Evolutionary conservation across 352 stramenopile genomes (phyloP).

Genomic region (Phytophthora hybrid): DNA sequence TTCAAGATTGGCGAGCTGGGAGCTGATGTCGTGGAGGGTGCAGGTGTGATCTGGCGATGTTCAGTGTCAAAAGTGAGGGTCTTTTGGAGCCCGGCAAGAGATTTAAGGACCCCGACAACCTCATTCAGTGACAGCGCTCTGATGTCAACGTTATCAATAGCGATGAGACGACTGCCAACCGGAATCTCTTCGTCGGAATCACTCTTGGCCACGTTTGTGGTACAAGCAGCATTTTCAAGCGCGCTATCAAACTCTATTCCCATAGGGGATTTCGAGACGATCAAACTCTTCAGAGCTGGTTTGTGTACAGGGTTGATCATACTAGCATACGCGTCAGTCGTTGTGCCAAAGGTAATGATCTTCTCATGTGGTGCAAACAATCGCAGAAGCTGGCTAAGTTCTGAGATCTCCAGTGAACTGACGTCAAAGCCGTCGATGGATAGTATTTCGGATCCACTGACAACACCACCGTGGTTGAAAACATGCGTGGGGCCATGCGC

Average conservation of each 20-base stretch:
- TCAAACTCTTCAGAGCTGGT: slow-evolving; percentile 22
- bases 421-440: slow-evolving; percentile 63
- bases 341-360: slow-evolving; percentile 68
- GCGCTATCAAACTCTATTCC: slow-evolving; percentile 47
- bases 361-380: slow-evolving; percentile 53
- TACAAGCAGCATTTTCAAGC: slow-evolving; percentile 20
- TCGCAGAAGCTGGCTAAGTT: slow-evolving; percentile 53
- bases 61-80: slow-evolving; percentile 52
- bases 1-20: not conserved
- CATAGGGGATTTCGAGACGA: slow-evolving; percentile 34
- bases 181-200: slow-evolving; percentile 38
- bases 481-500: slow-evolving; percentile 45
- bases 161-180: slow-evolving; percentile 55
- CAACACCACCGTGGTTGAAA: slow-evolving; percentile 53
- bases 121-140: slow-evolving; percentile 46
- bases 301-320: slow-evolving; percentile 39
- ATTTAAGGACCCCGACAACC: slow-evolving; percentile 44
- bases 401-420: slow-evolving; percentile 38
- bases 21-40: not conserved
- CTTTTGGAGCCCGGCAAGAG: slow-evolving; percentile 35
- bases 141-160: slow-evolving; percentile 56
- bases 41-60: not conserved
- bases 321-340: slow-evolving; percentile 37
- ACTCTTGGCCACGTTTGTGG: slow-evolving; percentile 10
- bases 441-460: slow-evolving; percentile 58